These are phyloP conservation scores for Clonostachys solani DNA, from an alignment of 2,329 filamentous ascomycete species.

Conservation along the genomic window DNA sequence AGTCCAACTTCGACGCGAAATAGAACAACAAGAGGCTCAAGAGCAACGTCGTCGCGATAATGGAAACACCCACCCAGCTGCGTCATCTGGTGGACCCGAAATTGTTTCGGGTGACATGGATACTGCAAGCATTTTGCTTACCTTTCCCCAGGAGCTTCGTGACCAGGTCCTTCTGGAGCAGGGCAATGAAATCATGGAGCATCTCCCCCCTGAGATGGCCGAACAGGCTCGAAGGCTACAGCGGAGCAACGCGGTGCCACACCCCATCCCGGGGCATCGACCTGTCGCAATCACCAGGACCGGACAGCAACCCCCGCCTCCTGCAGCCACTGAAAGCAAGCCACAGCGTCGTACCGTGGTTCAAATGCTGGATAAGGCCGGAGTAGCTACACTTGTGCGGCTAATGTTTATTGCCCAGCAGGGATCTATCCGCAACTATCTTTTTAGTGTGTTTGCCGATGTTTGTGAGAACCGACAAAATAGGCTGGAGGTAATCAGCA, in stretches of 20 bases:
- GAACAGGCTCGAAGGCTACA: slow-evolving; percentile 74
- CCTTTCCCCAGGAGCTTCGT: slow-evolving; percentile 78
- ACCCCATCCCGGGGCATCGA: slow-evolving; percentile 11
- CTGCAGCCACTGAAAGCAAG: slow-evolving; percentile 46
- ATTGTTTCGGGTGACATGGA: slow-evolving; percentile 70
- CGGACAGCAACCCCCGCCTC: not conserved
- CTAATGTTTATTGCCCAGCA: slow-evolving; percentile 97
- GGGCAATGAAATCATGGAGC: slow-evolving; percentile 80
- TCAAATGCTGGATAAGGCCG: slow-evolving; percentile 95
- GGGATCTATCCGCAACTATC: slow-evolving; percentile 75
- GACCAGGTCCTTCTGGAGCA: slow-evolving; percentile 88
- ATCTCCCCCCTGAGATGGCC: slow-evolving; percentile 79
- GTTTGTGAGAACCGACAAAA: slow-evolving; percentile 97
- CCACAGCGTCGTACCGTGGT: slow-evolving; percentile 75
- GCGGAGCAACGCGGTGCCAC: slow-evolving; percentile 28
- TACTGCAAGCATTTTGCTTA: slow-evolving; percentile 85
- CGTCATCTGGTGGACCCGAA: slow-evolving; percentile 1
- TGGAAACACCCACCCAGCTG: slow-evolving; percentile 20
- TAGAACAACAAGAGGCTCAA: slow-evolving; percentile 84
- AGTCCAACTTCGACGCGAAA: slow-evolving; percentile 82
- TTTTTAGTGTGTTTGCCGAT: slow-evolving; percentile 85
- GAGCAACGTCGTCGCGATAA: slow-evolving; percentile 83
- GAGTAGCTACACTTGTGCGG: slow-evolving; percentile 92
- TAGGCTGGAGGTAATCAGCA: slow-evolving; percentile 87
- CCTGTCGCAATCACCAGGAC: slow-evolving; percentile 11